Conservation (phyloP, 768 basidiomycete genomes). For the Leccinum aurantiacum region DNA sequence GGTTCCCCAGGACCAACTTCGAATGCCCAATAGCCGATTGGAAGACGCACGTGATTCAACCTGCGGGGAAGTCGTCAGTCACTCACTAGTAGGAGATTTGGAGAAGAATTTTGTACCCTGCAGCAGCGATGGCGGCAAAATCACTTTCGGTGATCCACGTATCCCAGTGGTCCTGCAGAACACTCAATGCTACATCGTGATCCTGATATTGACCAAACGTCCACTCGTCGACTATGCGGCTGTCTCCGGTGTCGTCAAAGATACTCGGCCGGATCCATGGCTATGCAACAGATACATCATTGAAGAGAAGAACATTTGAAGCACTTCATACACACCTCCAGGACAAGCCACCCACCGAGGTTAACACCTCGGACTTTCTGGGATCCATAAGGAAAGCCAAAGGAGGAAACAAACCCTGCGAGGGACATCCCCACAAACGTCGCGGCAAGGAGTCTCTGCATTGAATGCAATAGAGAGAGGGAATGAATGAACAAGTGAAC, state of each 20-base stretch:
- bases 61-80: constrained; percentile 34
- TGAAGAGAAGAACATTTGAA: neutral
- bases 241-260: constrained; percentile 57
- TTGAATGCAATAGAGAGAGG: constrained; percentile 49
- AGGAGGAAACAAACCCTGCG: constrained; percentile 26
- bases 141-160: constrained; percentile 85
- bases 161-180: constrained; percentile 69
- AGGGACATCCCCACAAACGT: constrained; percentile 32
- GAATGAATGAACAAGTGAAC: constrained; percentile 30
- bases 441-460: constrained; percentile 13
- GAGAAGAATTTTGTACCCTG: constrained; percentile 49
- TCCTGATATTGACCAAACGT: constrained; percentile 70
- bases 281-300: constrained; percentile 48
- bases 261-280: constrained; percentile 81
- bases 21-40: constrained; percentile 91
- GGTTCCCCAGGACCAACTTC: constrained; percentile 79
- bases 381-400: constrained; percentile 72
- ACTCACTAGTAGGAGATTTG: neutral
- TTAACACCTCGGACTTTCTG: constrained; percentile 81
- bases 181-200: constrained; percentile 44
- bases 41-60: constrained; percentile 79
- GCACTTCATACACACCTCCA: constrained; percentile 41
- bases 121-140: constrained; percentile 69
- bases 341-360: constrained; percentile 66
- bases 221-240: constrained; percentile 69